Conservation (phyloP, 306 rosid species). For the Quercus aquifolioides region DNA sequence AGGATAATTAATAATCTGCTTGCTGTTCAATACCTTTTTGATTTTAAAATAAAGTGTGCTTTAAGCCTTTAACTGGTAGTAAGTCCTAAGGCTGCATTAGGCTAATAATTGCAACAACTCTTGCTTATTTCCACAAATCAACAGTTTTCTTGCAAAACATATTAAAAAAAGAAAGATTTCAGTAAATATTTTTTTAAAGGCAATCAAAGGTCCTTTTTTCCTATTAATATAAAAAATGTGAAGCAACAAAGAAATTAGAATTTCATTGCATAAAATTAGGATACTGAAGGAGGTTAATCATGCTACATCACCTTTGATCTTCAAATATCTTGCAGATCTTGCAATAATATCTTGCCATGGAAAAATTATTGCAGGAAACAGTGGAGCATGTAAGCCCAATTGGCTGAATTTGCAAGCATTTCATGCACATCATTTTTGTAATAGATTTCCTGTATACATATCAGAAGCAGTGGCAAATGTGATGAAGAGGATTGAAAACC, state of each 20-base stretch:
- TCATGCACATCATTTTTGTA: slow-evolving; percentile 95
- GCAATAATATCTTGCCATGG: slow-evolving; percentile 93
- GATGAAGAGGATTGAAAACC: slow-evolving; percentile 10
- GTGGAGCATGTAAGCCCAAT: slow-evolving; percentile 66
- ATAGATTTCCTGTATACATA: slow-evolving; percentile 64
- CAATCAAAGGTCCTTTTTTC: not conserved
- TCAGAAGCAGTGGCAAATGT: slow-evolving; percentile 20
- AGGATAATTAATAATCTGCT: not conserved
- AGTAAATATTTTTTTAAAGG: not conserved
- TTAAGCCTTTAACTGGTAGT: not conserved
- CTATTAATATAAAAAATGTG: not conserved
- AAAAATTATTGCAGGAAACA: slow-evolving; percentile 53
- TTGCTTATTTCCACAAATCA: not conserved
- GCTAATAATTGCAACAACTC: not conserved
- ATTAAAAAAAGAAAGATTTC: not conserved
- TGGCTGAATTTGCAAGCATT: slow-evolving; percentile 80
- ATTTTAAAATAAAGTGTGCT: not conserved
- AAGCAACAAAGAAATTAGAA: not conserved
- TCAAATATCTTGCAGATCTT: slow-evolving; percentile 85
- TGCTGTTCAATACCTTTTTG: not conserved
- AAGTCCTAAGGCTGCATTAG: not conserved
- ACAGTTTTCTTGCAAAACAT: not conserved
- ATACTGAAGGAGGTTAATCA: slow-evolving; percentile 14
- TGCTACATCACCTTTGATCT: slow-evolving; percentile 61
- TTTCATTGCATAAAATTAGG: slow-evolving; percentile 3